phyloP scores from a whole-genome alignment of 768 basidiomycete species.

The Amyloporia xantha region DNA sequence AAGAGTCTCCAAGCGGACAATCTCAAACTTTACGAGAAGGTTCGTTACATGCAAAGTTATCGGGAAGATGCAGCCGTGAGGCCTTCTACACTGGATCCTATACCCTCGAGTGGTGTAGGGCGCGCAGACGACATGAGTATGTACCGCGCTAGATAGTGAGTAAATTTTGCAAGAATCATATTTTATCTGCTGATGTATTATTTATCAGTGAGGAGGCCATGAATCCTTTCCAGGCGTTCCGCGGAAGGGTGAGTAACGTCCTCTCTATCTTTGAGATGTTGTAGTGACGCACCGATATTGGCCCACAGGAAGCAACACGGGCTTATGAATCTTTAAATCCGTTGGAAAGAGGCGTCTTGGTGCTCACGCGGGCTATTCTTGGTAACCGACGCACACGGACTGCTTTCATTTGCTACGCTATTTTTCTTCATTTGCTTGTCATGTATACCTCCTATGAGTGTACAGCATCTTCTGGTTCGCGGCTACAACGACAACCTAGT shows the following conservation, averaged over 20 bases:
- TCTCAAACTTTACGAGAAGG: constrained; percentile 97
- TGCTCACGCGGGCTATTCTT: constrained; percentile 78
- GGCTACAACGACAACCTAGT: constrained; percentile 45
- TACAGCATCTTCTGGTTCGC: constrained; percentile 42
- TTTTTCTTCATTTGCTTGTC: constrained; percentile 73
- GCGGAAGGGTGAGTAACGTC: constrained; percentile 68
- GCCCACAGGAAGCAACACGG: constrained; percentile 83
- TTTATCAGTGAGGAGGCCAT: constrained; percentile 70
- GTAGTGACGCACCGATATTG: not conserved
- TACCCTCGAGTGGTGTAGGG: constrained; percentile 41
- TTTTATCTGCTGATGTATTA: not conserved
- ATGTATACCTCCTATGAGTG: constrained; percentile 76
- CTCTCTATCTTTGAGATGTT: not conserved
- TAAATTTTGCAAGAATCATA: not conserved
- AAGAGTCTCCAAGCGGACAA: constrained; percentile 85
- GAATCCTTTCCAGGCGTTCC: constrained; percentile 98
- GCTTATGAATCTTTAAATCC: constrained; percentile 90
- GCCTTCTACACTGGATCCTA: constrained; percentile 60
- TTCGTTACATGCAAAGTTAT: constrained; percentile 97
- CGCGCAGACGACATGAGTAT: constrained; percentile 72
- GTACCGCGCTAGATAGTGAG: constrained; percentile 76
- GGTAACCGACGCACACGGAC: constrained; percentile 87
- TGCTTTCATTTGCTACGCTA: constrained; percentile 83
- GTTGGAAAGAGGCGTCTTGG: constrained; percentile 81
- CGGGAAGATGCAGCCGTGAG: constrained; percentile 58